Conservation (phyloP, 306 rosid species). For the Spatholobus suberectus region DNA sequence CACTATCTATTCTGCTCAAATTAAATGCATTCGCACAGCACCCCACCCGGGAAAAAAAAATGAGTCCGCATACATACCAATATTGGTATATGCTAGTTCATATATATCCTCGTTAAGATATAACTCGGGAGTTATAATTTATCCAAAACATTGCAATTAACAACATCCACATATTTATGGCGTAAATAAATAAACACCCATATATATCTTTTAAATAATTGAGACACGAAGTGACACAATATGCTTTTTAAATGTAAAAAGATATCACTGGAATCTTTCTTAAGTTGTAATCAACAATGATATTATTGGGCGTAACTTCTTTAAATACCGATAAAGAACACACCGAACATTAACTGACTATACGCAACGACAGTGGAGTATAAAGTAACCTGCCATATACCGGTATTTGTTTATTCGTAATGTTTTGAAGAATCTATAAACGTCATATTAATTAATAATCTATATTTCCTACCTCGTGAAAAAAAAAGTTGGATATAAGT, state of each 20-base stretch:
- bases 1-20: background rate
- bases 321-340: slow-evolving; percentile 34
- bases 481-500: background rate
- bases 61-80: background rate
- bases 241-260: slow-evolving; percentile 31
- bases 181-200: background rate
- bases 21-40: background rate
- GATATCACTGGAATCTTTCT: slow-evolving; percentile 36
- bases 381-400: slow-evolving; percentile 47
- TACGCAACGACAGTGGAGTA: slow-evolving; percentile 45
- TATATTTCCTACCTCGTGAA: background rate
- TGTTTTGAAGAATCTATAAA: slow-evolving; percentile 41
- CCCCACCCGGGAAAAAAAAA: background rate
- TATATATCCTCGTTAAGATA: slow-evolving; percentile 12
- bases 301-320: slow-evolving; percentile 35
- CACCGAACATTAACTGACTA: slow-evolving; percentile 42
- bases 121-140: slow-evolving; percentile 10
- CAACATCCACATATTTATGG: slow-evolving; percentile 33
- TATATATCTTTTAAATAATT: slow-evolving; percentile 44
- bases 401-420: slow-evolving; percentile 41
- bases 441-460: background rate
- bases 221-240: slow-evolving; percentile 52
- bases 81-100: slow-evolving; percentile 29
- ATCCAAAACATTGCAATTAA: slow-evolving; percentile 9
- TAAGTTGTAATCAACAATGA: slow-evolving; percentile 24